Conservation (phyloP, 129 eudicot genomes). For the Escallonia rubra region DNA sequence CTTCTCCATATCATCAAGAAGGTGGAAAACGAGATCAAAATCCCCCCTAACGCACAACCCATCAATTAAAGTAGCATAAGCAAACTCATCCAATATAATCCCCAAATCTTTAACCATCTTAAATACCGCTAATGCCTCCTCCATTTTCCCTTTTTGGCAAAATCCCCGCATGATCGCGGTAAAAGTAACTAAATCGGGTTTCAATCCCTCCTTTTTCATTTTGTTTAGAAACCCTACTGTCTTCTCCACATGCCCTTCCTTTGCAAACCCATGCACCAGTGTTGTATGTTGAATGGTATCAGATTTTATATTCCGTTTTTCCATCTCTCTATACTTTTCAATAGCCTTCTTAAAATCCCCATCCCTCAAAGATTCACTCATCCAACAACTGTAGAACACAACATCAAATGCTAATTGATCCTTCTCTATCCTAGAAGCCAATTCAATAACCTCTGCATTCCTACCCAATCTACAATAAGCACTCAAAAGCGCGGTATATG, state of each 20-base stretch:
- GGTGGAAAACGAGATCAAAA: slow-evolving; percentile 39
- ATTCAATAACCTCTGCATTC: slow-evolving; percentile 27
- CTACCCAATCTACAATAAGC: slow-evolving; percentile 58
- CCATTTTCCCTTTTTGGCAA: slow-evolving; percentile 70
- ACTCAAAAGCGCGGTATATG: slow-evolving; percentile 54
- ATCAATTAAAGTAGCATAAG: slow-evolving; percentile 53
- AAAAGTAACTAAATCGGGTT: slow-evolving; percentile 59
- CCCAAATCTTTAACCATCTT: slow-evolving; percentile 43
- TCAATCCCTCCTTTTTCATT: slow-evolving; percentile 49
- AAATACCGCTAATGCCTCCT: slow-evolving; percentile 51
- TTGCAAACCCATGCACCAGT: slow-evolving; percentile 65
- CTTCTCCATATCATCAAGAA: slow-evolving; percentile 63
- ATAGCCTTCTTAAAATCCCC: slow-evolving; percentile 45
- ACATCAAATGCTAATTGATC: slow-evolving; percentile 46
- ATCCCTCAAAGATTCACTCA: slow-evolving; percentile 46
- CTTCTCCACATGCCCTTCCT: slow-evolving; percentile 72
- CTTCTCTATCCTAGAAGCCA: slow-evolving; percentile 40
- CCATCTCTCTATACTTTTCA: slow-evolving; percentile 47
- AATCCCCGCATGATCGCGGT: slow-evolving; percentile 63
- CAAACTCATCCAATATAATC: slow-evolving; percentile 52
- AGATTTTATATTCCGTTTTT: slow-evolving; percentile 35
- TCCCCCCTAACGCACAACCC: slow-evolving; percentile 52
- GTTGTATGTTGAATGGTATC: slow-evolving; percentile 51
- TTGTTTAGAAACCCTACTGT: slow-evolving; percentile 49
- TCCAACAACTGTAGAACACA: slow-evolving; percentile 66